Evolutionary conservation across 2,329 filamentous ascomycete genomes (phyloP), one percentile per base, ranked within the genome.

Genomic region (Fusarium scirpi): DNA sequence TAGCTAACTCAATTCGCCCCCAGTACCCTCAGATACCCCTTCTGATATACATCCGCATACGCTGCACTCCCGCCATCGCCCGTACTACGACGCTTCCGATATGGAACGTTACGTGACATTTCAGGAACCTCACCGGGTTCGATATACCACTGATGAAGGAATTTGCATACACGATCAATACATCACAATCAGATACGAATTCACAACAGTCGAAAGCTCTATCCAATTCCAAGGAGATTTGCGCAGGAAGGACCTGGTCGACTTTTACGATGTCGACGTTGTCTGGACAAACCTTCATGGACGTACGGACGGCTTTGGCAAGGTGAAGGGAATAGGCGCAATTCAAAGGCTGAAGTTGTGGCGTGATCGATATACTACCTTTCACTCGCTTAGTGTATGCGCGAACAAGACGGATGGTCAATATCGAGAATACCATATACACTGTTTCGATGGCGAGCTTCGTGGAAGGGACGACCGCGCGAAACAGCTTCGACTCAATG

Each of bases 261-360:
- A 83, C 69, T 86, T 84, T 74, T 86, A 83, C 59, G 85, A 87
- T 62, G 80, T 85, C 32, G 84, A 87, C 65, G 84, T 86, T 12
- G 78, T 85, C 38, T 87, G 85, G 84, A 85, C 84, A 24, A 85
- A 86, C 65, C 75, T 79, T 6, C 83, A 86, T 64, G 78, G 82
- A 48, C 80, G 85, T 41, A 86, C 83, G 5, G 84, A 86, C 74
- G 76, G 80, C 18, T 85, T 85, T 64, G 85, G 85, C 47, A 85
- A 82, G 32, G 80, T 86, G 15, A 82, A 82, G 59, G 85, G 85
- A 22, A 80, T 87, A 57, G 85, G 83, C 2, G 83, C 84, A 3
- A 85, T 86, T 44, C 85, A 86, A 74, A 78, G 85, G 54, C 79
- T 86, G 66, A 86, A 86, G 76, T 76, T 86, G 27, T 87, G 85